Conservation (phyloP, 225 moss, liverwort and hornwort genomes). For the Pseudoscleropodium purum region DNA sequence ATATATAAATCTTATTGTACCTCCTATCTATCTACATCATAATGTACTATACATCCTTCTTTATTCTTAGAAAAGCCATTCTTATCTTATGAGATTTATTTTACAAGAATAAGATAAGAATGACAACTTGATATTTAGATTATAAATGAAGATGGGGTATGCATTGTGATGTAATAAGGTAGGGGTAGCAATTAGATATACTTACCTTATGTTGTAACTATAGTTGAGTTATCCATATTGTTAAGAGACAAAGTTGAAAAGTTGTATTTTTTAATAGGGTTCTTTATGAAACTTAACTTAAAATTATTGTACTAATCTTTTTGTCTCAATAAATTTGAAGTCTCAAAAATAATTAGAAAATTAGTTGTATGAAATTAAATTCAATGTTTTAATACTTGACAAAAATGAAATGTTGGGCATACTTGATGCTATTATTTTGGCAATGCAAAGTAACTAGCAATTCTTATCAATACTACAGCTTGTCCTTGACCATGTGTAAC, state of each 20-base stretch:
- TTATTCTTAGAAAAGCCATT: neutral
- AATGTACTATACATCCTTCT: too few relatives aligned
- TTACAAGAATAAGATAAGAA: neutral
- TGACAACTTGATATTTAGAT: neutral
- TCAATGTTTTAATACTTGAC: too few relatives aligned
- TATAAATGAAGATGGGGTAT: neutral
- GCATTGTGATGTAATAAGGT: neutral
- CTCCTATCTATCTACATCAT: rapidly evolving
- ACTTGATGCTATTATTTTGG: neutral
- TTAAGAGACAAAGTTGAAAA: neutral
- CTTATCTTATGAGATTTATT: too few relatives aligned
- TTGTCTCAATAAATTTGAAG: too few relatives aligned
- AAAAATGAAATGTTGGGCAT: neutral
- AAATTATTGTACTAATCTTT: too few relatives aligned
- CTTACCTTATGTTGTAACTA: neutral
- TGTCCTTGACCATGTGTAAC: rapidly evolving
- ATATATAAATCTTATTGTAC: neutral
- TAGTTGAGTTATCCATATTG: too few relatives aligned
- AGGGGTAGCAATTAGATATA: neutral
- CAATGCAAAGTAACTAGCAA: rapidly evolving
- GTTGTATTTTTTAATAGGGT: neutral
- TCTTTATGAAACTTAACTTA: neutral
- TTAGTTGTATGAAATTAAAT: too few relatives aligned
- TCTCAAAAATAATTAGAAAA: too few relatives aligned
- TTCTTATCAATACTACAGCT: rapidly evolving